phyloP scores from a whole-genome alignment of 2,329 filamentous ascomycete genomes.

The Zasmidium angulare region DNA sequence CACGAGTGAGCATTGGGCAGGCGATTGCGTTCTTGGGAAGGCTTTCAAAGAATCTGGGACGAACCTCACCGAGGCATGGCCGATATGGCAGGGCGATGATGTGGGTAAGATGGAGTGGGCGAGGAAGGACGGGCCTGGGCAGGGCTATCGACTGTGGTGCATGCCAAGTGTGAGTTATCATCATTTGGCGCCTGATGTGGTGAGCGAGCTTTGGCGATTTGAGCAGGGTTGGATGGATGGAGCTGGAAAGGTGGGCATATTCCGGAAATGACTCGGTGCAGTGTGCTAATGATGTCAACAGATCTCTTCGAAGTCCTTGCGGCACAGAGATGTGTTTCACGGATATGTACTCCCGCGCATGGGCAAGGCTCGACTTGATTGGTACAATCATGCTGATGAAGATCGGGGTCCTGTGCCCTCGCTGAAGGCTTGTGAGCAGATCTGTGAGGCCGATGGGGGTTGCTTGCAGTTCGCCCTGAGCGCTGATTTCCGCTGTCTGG shows the following conservation, averaged over 20 bases:
- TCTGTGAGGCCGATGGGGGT: constrained; percentile 15
- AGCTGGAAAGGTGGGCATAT: too few species aligned
- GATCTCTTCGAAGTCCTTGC: constrained; percentile 11
- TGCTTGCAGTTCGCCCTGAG: constrained; percentile 27
- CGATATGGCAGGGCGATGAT: constrained; percentile 29
- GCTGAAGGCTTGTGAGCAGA: constrained; percentile 21
- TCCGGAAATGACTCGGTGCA: too few species aligned
- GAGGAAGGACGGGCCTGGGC: constrained; percentile 11
- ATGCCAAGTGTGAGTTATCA: constrained; percentile 27
- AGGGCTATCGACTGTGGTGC: constrained; percentile 28
- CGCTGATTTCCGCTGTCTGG: constrained; percentile 13
- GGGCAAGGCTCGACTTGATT: constrained; percentile 13
- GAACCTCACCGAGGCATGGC: constrained; percentile 25
- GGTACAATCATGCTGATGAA: constrained; percentile 28
- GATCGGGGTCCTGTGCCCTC: constrained; percentile 12
- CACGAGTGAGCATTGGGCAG: constrained; percentile 29
- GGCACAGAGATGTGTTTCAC: constrained; percentile 26
- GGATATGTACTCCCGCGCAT: constrained; percentile 26
- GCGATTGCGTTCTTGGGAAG: constrained; percentile 32
- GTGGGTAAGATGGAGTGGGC: constrained; percentile 26
- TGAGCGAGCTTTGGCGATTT: constrained; percentile 25
- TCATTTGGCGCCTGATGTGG: constrained; percentile 22
- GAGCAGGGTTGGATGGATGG: constrained; percentile 25
- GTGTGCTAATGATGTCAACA: neutral
- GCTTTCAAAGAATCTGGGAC: constrained; percentile 26